These are phyloP conservation scores for Podila horticola DNA, from an alignment of 192 early-diverging fungal genomes.

Conservation along the genomic window DNA sequence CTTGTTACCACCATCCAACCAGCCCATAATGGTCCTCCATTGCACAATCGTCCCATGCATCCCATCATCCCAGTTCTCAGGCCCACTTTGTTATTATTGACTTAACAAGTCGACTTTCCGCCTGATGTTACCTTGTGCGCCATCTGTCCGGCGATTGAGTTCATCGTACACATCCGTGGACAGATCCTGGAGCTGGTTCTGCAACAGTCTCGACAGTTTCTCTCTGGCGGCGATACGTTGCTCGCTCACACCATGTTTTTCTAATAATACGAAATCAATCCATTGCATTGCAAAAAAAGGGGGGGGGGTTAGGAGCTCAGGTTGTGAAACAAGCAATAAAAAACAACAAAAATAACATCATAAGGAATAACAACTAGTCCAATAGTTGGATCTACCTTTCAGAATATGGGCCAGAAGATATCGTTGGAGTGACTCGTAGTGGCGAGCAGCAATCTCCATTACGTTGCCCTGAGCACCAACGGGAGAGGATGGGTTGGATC, in stretches of 20 bases:
- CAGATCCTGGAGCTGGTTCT: conserved; percentile 93
- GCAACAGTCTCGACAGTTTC: conserved; percentile 82
- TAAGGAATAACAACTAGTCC: neutral
- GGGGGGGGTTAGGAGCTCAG: neutral
- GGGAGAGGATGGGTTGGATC: conserved; percentile 39
- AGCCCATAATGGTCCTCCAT: too few relatives aligned
- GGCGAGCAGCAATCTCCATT: conserved; percentile 59
- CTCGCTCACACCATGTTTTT: conserved; percentile 52
- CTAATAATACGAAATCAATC: conserved; percentile 28
- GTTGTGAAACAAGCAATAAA: neutral
- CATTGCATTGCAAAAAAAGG: conserved; percentile 4
- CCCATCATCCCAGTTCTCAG: too few relatives aligned
- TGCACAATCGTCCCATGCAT: too few relatives aligned
- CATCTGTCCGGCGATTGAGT: conserved; percentile 74
- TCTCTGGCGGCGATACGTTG: conserved; percentile 67
- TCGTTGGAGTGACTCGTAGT: conserved; percentile 62
- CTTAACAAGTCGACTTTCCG: neutral
- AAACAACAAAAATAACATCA: neutral
- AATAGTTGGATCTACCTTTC: conserved; percentile 30
- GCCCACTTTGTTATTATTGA: too few relatives aligned
- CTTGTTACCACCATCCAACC: too few relatives aligned
- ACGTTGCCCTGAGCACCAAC: conserved; percentile 25
- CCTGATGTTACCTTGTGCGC: conserved; percentile 62
- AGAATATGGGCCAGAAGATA: conserved; percentile 61
- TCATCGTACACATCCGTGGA: conserved; percentile 97